These are phyloP conservation scores for Mallotus repandus DNA, from an alignment of 441 rosid genomes.

Conservation along the genomic window DNA sequence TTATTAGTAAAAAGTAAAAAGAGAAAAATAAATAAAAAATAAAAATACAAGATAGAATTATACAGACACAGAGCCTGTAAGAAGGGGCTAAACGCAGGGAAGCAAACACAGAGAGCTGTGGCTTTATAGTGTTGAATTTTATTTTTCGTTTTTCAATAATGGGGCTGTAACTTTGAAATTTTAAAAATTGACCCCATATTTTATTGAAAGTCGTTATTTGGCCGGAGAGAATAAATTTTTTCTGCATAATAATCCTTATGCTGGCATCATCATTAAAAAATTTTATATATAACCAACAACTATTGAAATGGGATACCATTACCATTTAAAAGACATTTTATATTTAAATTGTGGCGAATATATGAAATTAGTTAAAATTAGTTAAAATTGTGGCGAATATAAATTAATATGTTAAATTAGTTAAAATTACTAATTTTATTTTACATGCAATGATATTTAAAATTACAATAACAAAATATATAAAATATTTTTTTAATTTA, in stretches of 20 bases:
- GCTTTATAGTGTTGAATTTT: constrained; percentile 8
- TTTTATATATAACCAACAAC: too few species aligned
- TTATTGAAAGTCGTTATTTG: background rate
- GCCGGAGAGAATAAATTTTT: background rate
- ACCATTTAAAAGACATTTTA: too few species aligned
- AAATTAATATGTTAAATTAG: too few species aligned
- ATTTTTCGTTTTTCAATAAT: background rate
- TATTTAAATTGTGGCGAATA: too few species aligned
- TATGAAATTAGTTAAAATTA: too few species aligned
- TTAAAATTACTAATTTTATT: too few species aligned
- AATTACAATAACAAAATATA: too few species aligned
- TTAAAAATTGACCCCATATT: background rate
- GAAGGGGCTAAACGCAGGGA: constrained; percentile 10
- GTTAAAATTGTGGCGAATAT: too few species aligned
- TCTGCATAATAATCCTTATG: background rate
- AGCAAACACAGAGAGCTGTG: background rate
- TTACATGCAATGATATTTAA: too few species aligned
- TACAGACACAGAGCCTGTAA: constrained; percentile 9
- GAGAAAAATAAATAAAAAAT: constrained; percentile 1
- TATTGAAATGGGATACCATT: too few species aligned
- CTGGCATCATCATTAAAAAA: too few species aligned
- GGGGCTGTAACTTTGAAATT: background rate
- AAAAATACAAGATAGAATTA: background rate
- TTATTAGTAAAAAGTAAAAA: background rate
- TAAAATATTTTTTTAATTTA: too few species aligned